Base-by-base conservation (phyloP, 345 rosid species). In the Ricinus communis region DNA sequence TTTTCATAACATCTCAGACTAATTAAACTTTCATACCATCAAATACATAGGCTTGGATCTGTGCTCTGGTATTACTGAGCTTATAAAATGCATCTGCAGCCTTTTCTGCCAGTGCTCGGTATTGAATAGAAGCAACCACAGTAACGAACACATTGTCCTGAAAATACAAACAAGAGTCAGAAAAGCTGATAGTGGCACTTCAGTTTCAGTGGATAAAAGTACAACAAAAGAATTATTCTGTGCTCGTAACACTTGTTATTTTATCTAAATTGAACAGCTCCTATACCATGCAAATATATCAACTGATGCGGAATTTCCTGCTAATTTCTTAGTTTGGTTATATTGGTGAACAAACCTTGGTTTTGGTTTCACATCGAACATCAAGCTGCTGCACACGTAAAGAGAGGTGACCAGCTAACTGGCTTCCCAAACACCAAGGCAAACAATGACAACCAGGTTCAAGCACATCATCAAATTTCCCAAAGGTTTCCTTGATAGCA, bases 281-380 rank as follows among this genome's bases (percentile, higher is more conserved):
- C 50, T n/a, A 62, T 10, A 24, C 13, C 14, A 5, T 5, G 1
- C 5, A 22, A 22, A 12, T 4, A 62, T 1, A 46, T 27, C 14
- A 64, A 45, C 19, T 9, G n/a, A n/a, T 24, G 22, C 36, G 27
- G 0, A 27, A 62, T 24, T 14, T 5, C 21, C 13, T 27, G 21
- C 14, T 40, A 30, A 54, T 38, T 52, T 71, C 47, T 25, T 36
- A 38, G 13, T 3, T 14, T 56, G 16, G 56, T 72, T 30, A 22
- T 41, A 51, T 19, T 15, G 47, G 43, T 9, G 46, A 66, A 62
- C 74, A 73, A 46, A 93, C 98, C 93, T 87, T 90, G 40, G 98
- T 88, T 82, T 93, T 90, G 41, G 98, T 93, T 85, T 93, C 98
- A 41, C 96, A 90, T 47, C 86, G 86, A 54, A 90, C 96, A 80